Evolutionary conservation across 2,329 filamentous ascomycete species (phyloP), one percentile per base, ranked within the genome.

Genomic region (Fusarium acutatum): DNA sequence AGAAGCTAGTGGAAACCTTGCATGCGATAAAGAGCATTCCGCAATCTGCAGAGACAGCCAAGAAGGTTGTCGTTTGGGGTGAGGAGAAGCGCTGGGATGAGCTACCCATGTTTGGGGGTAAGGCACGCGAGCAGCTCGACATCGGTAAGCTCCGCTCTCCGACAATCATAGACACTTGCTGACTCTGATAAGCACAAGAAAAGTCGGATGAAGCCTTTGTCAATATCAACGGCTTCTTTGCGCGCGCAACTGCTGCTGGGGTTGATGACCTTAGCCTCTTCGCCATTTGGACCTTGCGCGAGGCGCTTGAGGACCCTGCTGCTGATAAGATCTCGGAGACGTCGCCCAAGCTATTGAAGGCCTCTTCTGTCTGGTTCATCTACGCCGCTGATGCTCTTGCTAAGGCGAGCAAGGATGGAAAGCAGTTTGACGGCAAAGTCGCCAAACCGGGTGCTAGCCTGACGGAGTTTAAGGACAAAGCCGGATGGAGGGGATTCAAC

Each of bases 381-480:
- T 77, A 75, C 22, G 74, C 74, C 0, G 28, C 34, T 1, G 43
- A 47, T 17, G 22, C 6, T 10, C 22, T 76, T 10, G 38, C 50
- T 0, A 49, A 46, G 8, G 41, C 26, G 0, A 66, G 56, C 6
- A 54, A 60, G 18, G 43, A 74, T 9, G 26, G 12, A 6, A 66
- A 66, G 60, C 67, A 76, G n/a, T 77, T 77, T 6, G 74, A 76
- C 2, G 74, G 70, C 6, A 76, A 74, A 28, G 32, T 76, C 13
- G 74, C 69, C 7, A 65, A 30, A 18, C 67, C 74, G 0, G 74
- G 74, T 1, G 62, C 40, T 3, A 77, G 74, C 15, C 10, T 76
- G 3, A 12, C 54, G 3, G 28, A 20, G 6, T 37, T 50, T 0
- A 60, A 57, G 4, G 67, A 64, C n/a, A 32, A 37, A 0, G 22